Evolutionary conservation across 2,329 filamentous ascomycete species (phyloP).

Genomic region (Cytospora paraplurivora): DNA sequence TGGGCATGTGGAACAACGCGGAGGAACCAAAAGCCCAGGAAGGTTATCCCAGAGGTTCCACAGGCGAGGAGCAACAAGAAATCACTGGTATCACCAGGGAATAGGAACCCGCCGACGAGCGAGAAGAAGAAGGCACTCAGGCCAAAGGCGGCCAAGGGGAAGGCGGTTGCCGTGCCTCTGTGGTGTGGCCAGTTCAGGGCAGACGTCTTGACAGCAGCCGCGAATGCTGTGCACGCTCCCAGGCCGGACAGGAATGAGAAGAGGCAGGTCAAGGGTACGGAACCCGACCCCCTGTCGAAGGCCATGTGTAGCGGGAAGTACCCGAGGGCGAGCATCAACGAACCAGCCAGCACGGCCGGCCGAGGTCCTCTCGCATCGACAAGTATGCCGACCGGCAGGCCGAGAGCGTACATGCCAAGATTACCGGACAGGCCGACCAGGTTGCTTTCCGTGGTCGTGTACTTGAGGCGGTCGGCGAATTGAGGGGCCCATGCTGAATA

Average conservation of each 20-base stretch:
- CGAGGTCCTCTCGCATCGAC: constrained; percentile 82
- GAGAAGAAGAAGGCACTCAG: constrained; percentile 97
- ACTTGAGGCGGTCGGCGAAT: constrained; percentile 81
- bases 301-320: constrained; percentile 86
- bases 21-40: constrained; percentile 82
- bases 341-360: constrained; percentile 74
- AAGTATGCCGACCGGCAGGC: constrained; percentile 85
- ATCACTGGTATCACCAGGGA: constrained; percentile 79
- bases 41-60: constrained; percentile 75
- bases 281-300: constrained; percentile 67
- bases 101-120: constrained; percentile 71
- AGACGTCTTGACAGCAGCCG: constrained; percentile 80
- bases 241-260: constrained; percentile 85
- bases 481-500: constrained; percentile 98
- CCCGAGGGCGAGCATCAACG: constrained; percentile 70
- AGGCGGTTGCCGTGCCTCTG: constrained; percentile 90
- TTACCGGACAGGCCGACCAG: constrained; percentile 85
- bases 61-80: constrained; percentile 80
- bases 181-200: constrained; percentile 91
- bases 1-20: constrained; percentile 65
- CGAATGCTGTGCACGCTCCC: constrained; percentile 90
- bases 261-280: constrained; percentile 69
- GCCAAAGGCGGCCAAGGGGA: constrained; percentile 90
- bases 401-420: constrained; percentile 89
- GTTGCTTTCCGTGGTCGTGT: constrained; percentile 92